A percentile compares a stretch with the other conserved stretches of the same genome.
Evolutionary conservation across 192 early-diverging fungal genomes (phyloP).

Genomic region (Fimicolochytrium jonesii): DNA sequence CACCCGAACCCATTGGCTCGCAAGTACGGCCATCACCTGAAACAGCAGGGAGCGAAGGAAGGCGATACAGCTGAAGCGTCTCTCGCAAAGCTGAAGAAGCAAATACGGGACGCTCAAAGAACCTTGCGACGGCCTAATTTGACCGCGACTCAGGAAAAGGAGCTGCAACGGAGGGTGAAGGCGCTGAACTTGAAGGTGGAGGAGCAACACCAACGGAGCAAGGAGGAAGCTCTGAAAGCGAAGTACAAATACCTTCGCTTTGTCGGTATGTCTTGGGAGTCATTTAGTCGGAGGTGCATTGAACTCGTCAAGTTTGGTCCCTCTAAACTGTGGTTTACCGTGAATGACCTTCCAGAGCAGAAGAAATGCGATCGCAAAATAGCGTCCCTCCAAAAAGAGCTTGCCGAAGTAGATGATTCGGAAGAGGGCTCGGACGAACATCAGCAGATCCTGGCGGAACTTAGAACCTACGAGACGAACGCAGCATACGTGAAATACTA

Average conservation of each 20-base stretch:
- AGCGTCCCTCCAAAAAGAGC: not conserved
- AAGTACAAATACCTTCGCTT: slow-evolving; percentile 44
- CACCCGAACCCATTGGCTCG: slow-evolving; percentile 15
- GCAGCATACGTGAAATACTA: slow-evolving; percentile 31
- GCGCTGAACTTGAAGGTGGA: slow-evolving; percentile 22
- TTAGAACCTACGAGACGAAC: slow-evolving; percentile 5
- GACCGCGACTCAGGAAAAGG: slow-evolving; percentile 23
- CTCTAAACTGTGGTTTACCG: no score
- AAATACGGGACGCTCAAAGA: slow-evolving; percentile 34
- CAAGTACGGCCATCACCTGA: slow-evolving; percentile 23
- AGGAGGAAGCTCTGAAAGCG: slow-evolving; percentile 24
- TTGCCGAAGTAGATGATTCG: not conserved
- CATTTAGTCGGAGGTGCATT: not conserved
- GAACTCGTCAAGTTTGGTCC: no score
- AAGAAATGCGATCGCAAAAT: not conserved
- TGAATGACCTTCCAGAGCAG: no score
- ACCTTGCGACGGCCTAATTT: slow-evolving; percentile 25
- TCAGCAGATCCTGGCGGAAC: not conserved
- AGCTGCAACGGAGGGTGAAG: slow-evolving; percentile 36
- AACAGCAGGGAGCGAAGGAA: not conserved
- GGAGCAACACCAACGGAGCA: not conserved
- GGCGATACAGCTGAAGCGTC: slow-evolving; percentile 3
- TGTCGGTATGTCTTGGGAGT: slow-evolving; percentile 32
- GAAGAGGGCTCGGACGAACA: not conserved
- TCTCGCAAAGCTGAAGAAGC: slow-evolving; percentile 15